Conservation (phyloP, 257 asterid species). For the Plantago elongata region DNA sequence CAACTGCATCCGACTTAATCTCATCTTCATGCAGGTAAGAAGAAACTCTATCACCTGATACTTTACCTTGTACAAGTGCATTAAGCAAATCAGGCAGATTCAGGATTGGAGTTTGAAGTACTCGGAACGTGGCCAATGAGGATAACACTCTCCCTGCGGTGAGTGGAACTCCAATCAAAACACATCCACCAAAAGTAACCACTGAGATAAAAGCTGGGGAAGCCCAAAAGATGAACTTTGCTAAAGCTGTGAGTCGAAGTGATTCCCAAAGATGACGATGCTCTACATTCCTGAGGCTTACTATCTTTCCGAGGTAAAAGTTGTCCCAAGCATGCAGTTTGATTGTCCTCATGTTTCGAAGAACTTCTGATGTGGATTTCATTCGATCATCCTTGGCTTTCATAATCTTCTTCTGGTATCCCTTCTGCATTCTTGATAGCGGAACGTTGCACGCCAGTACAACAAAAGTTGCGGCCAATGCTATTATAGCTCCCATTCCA, state of each 20-base stretch:
- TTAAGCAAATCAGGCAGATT: conserved; percentile 78
- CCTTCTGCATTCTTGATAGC: conserved; percentile 52
- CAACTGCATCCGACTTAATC: conserved; percentile 55
- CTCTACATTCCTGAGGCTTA: conserved; percentile 48
- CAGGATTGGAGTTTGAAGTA: conserved; percentile 93
- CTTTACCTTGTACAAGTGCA: conserved; percentile 83
- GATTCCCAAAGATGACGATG: conserved; percentile 79
- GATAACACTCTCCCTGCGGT: conserved; percentile 86
- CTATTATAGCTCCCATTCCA: conserved; percentile 65
- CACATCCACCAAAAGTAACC: conserved; percentile 75
- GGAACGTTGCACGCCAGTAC: conserved; percentile 81
- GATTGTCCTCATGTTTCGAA: conserved; percentile 74
- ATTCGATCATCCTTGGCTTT: conserved; percentile 86
- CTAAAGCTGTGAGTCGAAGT: conserved; percentile 46
- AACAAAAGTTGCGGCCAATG: conserved; percentile 56
- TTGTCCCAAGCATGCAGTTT: conserved; percentile 93
- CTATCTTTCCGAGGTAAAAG: conserved; percentile 50
- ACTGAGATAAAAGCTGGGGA: conserved; percentile 83
- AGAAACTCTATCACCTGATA: conserved; percentile 79
- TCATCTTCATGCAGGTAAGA: conserved; percentile 76
- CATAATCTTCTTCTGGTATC: conserved; percentile 73
- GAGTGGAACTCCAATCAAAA: conserved; percentile 77
- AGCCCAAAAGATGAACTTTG: conserved; percentile 76
- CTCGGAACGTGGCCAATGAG: conserved; percentile 81
- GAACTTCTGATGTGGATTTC: conserved; percentile 88